These are phyloP conservation scores for Tulasnella sp. DNA, from an alignment of 768 basidiomycete genomes.

Conservation along the genomic window DNA sequence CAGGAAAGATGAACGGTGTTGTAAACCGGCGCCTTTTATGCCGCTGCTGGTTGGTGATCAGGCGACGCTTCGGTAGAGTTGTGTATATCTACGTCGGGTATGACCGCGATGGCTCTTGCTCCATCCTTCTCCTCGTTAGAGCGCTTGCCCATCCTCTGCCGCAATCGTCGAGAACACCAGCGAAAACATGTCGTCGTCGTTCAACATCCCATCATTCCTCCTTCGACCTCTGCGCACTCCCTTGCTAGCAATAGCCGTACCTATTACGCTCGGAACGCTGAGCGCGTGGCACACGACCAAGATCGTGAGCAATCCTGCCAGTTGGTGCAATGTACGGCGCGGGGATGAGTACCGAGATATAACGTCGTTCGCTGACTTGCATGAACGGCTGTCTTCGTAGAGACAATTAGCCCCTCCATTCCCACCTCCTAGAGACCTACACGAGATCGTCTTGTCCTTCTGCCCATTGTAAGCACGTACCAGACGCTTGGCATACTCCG, in stretches of 20 bases:
- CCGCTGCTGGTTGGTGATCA: not conserved
- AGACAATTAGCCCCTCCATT: conserved; percentile 45
- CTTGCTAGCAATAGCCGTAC: conserved; percentile 51
- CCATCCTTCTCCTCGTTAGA: not conserved
- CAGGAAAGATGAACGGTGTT: too few species aligned
- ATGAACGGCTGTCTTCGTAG: too few species aligned
- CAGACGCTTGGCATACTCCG: conserved; percentile 41
- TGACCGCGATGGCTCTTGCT: too few species aligned
- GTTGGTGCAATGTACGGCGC: conserved; percentile 56
- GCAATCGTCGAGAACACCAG: conserved; percentile 10
- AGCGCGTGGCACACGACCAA: conserved; percentile 44
- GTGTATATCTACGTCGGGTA: too few species aligned
- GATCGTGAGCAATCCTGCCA: conserved; percentile 36
- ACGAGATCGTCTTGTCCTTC: conserved; percentile 40
- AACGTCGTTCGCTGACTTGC: not conserved
- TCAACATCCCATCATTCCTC: conserved; percentile 44
- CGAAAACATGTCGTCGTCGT: too few species aligned
- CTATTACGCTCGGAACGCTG: conserved; percentile 47
- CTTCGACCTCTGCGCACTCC: conserved; percentile 50
- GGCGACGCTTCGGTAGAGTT: not conserved
- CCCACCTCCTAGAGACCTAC: conserved; percentile 44
- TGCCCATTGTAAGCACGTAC: too few species aligned
- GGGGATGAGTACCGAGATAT: not conserved
- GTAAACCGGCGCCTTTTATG: too few species aligned
- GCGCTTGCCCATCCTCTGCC: not conserved